Evolutionary conservation across 164 flowering plant species (phyloP), one percentile per base, ranked within the genome.

Genomic region (Magnolia changhungtana): DNA sequence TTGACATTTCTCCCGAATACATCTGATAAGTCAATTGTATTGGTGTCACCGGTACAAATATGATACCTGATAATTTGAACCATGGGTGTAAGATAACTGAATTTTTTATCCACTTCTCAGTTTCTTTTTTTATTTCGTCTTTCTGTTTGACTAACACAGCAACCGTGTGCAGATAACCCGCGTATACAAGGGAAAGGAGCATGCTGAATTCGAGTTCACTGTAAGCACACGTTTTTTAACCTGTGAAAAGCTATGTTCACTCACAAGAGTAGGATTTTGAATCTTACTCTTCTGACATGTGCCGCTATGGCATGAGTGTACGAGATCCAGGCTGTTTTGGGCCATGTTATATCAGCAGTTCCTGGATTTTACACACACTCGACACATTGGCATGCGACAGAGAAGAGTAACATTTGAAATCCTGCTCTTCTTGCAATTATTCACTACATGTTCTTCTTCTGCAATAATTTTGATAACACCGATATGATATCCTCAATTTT

Each of bases 121-220:
- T 37, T 37, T 24, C 27, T 37, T 37, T 37, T 37, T 37, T 37
- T 37, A 4, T 37, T 37, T 37, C 27, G 27, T 24, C 27, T 37
- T 37, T 37, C 5, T 37, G 6, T 37, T 37, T 4, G 5, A 37
- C 45, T 37, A 3, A 37, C 5, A 37, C 45, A 3, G 45, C 45
- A 37, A 29, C 23, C 65, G 19, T 52, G 16, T 51, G 69, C 92
- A 95, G 98, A 81, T 89, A 77, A 93, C 95, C n/a, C 87, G 98
- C 81, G 87, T 95, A 18, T 93, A 90, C 85, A 88, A 88, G 81
- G 85, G 58, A 45, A 86, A 85, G 82, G 89, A 88, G 68, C 87
- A 88, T 76, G 89, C 81, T 71, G 90, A 88, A 82, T 78, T 88
- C 55, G 90, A 88, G 61, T 88, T 84, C 75, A 80, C 71, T 70